phyloP scores from a whole-genome alignment of 1,139 yeast genomes.

The Lipomyces yarrowii region DNA sequence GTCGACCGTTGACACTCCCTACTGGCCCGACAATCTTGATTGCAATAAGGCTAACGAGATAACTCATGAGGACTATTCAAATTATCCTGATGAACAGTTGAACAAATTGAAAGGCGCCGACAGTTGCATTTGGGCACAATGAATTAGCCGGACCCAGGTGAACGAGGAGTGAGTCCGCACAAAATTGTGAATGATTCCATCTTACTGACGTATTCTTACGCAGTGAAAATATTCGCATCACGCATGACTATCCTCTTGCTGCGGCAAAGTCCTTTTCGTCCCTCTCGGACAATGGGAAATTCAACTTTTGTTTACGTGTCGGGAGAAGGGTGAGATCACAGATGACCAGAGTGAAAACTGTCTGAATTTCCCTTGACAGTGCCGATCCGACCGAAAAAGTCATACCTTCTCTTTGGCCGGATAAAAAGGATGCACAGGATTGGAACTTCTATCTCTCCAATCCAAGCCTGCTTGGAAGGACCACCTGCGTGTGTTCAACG shows the following conservation, averaged over 20 bases:
- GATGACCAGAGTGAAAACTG: not conserved
- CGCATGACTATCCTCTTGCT: slow-evolving; percentile 9
- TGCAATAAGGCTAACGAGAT: not conserved
- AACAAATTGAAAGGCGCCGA: slow-evolving; percentile 7
- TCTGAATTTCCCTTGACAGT: not conserved
- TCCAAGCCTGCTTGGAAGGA: not conserved
- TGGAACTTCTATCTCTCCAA: slow-evolving; percentile 7
- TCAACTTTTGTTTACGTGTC: slow-evolving; percentile 14
- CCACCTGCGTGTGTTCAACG: slow-evolving; percentile 10
- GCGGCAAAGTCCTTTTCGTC: slow-evolving; percentile 8
- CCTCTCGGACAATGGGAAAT: slow-evolving; percentile 6
- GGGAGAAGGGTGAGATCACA: slow-evolving; percentile 11
- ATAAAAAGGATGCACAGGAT: slow-evolving; percentile 11
- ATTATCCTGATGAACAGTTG: slow-evolving; percentile 7
- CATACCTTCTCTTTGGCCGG: slow-evolving; percentile 4
- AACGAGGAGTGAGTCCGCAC: not conserved
- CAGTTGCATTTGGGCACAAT: slow-evolving; percentile 15
- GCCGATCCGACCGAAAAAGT: slow-evolving; percentile 9
- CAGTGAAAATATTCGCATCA: slow-evolving; percentile 10
- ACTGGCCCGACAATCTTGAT: slow-evolving; percentile 1
- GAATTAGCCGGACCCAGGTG: slow-evolving; percentile 10
- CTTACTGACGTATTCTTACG: not conserved
- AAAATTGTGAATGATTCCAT: not conserved
- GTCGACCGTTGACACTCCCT: slow-evolving; percentile 6
- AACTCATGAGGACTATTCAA: slow-evolving; percentile 10